Base-by-base conservation (phyloP, 2,329 filamentous ascomycete genomes). In the Hirsutella rhossiliensis region DNA sequence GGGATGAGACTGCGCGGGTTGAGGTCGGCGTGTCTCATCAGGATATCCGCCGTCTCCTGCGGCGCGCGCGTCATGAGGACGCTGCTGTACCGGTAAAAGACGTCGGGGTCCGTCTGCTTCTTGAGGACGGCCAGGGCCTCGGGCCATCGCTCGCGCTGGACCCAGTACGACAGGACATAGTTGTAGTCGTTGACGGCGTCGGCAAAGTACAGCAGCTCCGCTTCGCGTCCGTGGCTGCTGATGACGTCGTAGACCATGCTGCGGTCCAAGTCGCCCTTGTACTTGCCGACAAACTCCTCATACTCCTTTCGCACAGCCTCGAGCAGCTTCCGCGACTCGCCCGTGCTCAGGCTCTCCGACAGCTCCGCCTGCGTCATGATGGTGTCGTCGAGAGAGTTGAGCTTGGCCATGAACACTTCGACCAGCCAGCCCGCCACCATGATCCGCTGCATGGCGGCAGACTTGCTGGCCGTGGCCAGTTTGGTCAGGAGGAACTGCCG, bases 361-460 rank as follows among this genome's bases (percentile, higher is more conserved):
- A 90, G 65, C 59, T 95, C 88, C 0, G 87, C 86, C 55, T 87
- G 85, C 0, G 89, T 94, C 34, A 89, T 84, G 50, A 97, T 90
- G 3, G 85, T 89, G 62, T 98, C 92, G 57, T 98, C 92, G 4
- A 98, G 73, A 3, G 85, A 83, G 59, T 98, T 96, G 37, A 98
- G 74, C 63, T 95, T 96, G 5, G 88, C 86, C 88, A 98, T 98
- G 63, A 90, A 98, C 2, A 97, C 75, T 62, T 98, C 92, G 11
- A 96, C 74, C 38, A 98, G 75, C 92, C 92, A 98, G 52, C 84
- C 89, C 2, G 90, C 86, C 51, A 97, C 81, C 87, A 98, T 95
- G 50, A 86, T 84, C 46, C 90, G 75, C 63, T 98, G 92, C 89
- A 98, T 98, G 28, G 82, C 71, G 1, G 82, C 80, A 1, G 82